Evolutionary conservation across 441 rosid species (phyloP).

Genomic region (Croton setiger): DNA sequence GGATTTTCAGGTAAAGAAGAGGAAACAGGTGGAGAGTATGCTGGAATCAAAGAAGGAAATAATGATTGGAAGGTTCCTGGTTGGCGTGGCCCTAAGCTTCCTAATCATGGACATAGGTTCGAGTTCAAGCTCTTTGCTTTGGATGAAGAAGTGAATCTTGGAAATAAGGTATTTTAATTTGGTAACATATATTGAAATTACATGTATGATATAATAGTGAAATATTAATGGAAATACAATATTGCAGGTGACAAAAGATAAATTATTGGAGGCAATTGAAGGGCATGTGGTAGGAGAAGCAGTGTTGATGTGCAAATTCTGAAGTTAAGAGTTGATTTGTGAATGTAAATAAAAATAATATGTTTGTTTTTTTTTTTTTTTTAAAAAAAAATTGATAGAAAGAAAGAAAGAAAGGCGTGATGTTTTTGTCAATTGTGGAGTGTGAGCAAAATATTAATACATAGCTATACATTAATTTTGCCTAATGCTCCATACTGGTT

Average conservation of each 20-base stretch:
- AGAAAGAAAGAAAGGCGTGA: no score
- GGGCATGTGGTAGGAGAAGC: constrained; percentile 75
- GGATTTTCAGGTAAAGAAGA: constrained; percentile 62
- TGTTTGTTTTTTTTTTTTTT: no score
- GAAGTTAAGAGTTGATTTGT: constrained; percentile 17
- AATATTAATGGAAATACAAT: not conserved
- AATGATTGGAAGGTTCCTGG: constrained; percentile 73
- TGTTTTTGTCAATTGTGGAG: no score
- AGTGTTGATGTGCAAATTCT: constrained; percentile 40
- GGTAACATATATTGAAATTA: no score
- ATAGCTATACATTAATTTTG: no score
- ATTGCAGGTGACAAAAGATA: constrained; percentile 63
- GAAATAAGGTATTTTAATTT: constrained; percentile 45
- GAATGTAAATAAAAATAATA: no score
- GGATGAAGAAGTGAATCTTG: constrained; percentile 46
- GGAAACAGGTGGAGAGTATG: constrained; percentile 36
- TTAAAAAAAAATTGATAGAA: no score
- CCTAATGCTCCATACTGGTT: no score
- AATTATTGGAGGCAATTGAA: constrained; percentile 52
- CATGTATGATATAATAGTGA: no score
- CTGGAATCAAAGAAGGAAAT: constrained; percentile 50
- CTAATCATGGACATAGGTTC: constrained; percentile 54
- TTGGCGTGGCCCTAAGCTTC: constrained; percentile 64
- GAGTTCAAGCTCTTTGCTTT: constrained; percentile 70
- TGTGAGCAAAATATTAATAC: no score